These are phyloP conservation scores for Nectriaceae sp. DNA, from an alignment of 2,329 filamentous ascomycete species.

Conservation along the genomic window DNA sequence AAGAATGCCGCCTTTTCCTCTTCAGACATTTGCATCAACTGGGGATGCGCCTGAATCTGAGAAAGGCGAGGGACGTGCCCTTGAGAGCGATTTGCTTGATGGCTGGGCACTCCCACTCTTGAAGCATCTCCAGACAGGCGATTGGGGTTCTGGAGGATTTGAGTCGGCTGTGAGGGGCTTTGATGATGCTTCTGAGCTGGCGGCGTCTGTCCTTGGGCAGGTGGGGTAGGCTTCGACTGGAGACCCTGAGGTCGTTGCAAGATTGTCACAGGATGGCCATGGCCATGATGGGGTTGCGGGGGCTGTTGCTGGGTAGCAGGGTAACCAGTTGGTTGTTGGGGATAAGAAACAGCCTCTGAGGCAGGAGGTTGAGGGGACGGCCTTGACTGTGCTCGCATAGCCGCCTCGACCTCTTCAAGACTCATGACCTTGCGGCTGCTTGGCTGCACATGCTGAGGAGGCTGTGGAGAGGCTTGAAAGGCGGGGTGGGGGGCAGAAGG, in stretches of 20 bases:
- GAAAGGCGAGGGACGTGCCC: constrained; percentile 47
- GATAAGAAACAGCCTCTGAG: constrained; percentile 29
- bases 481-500: constrained; percentile 31
- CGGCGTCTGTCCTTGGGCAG: constrained; percentile 32
- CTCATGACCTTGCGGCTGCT: constrained; percentile 81
- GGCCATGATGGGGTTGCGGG: constrained; percentile 34
- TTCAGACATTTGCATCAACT: constrained; percentile 72
- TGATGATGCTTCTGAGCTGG: constrained; percentile 39
- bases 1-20: constrained; percentile 83
- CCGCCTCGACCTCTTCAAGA: constrained; percentile 93
- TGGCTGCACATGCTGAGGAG: constrained; percentile 20
- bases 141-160: constrained; percentile 80
- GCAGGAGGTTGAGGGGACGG: constrained; percentile 35
- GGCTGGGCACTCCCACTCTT: constrained; percentile 37
- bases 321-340: constrained; percentile 28
- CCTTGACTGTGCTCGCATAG: constrained; percentile 74
- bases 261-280: constrained; percentile 55
- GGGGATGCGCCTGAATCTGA: constrained; percentile 38
- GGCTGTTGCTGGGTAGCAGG: constrained; percentile 32
- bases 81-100: constrained; percentile 48
- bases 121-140: constrained; percentile 54
- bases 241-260: constrained; percentile 54
- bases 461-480: constrained; percentile 15
- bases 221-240: constrained; percentile 42
- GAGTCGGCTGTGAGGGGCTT: constrained; percentile 60